A percentile compares a stretch with the other conserved stretches of the same genome.
phyloP scores from a whole-genome alignment of 495 filamentous ascomycete species.

The Penicillium turbatum region DNA sequence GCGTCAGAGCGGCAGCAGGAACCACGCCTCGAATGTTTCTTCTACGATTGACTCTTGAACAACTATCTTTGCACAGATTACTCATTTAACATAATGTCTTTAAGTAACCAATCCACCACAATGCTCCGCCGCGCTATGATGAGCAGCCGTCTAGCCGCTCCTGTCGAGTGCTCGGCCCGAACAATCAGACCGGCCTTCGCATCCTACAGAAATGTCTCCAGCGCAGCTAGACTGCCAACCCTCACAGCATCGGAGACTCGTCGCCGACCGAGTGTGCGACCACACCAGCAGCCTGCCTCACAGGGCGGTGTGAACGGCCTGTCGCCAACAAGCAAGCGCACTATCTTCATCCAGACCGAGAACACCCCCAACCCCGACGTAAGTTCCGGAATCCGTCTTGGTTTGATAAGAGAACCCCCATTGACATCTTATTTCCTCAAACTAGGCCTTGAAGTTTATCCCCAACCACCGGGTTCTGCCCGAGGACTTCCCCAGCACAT shows the following conservation, averaged over 20 bases:
- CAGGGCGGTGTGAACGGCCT: slow-evolving; percentile 31
- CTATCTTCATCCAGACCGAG: slow-evolving; percentile 97
- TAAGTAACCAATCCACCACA: slow-evolving; percentile 31
- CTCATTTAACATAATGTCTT: slow-evolving; percentile 25
- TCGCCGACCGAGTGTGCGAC: slow-evolving; percentile 45
- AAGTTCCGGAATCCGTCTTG: slow-evolving; percentile 19
- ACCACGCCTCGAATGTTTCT: slow-evolving; percentile 12
- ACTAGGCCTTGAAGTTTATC: slow-evolving; percentile 81
- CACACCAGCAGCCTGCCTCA: slow-evolving; percentile 41
- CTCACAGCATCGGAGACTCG: slow-evolving; percentile 47
- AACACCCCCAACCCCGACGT: slow-evolving; percentile 87
- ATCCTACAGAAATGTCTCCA: slow-evolving; percentile 34
- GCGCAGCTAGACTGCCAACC: slow-evolving; percentile 41
- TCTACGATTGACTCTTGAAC: slow-evolving; percentile 4
- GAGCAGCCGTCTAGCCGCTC: slow-evolving; percentile 25
- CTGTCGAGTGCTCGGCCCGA: slow-evolving; percentile 27
- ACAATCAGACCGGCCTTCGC: slow-evolving; percentile 28
- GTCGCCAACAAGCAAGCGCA: slow-evolving; percentile 52
- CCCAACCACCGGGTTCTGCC: slow-evolving; percentile 82
- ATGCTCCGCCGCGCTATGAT: slow-evolving; percentile 35
- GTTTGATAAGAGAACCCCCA: background rate
- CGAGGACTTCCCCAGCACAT: slow-evolving; percentile 62
- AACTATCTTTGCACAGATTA: background rate
- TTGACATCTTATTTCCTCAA: background rate
- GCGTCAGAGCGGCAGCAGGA: slow-evolving; percentile 33